Evolutionary conservation across 2,329 filamentous ascomycete genomes (phyloP).

Genomic region (Cryphonectria japonica): DNA sequence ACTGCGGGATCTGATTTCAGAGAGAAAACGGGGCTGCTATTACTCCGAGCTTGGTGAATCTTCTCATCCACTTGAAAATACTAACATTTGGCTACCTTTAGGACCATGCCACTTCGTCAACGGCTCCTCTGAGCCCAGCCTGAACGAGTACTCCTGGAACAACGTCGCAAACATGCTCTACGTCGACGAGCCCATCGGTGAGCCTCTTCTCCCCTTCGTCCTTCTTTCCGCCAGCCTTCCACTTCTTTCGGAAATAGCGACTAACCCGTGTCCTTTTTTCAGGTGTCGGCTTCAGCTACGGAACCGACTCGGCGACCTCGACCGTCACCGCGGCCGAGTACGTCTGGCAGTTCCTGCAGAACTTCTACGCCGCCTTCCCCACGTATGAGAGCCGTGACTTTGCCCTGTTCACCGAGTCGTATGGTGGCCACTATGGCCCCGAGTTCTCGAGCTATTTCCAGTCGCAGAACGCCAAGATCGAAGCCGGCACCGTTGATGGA

Average conservation of each 20-base stretch:
- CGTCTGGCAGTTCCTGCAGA: constrained; percentile 62
- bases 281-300: constrained; percentile 44
- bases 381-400: constrained; percentile 63
- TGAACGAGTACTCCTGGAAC: constrained; percentile 51
- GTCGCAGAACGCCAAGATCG: constrained; percentile 58
- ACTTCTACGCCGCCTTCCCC: constrained; percentile 67
- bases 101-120: constrained; percentile 49
- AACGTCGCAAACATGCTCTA: constrained; percentile 48
- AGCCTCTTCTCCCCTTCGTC: not conserved
- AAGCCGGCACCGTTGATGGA: constrained; percentile 43
- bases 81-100: not conserved
- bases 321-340: constrained; percentile 51
- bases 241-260: no score
- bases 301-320: constrained; percentile 40
- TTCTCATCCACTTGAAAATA: not conserved
- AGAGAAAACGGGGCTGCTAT: not conserved
- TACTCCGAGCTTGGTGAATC: no score
- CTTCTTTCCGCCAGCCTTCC: not conserved
- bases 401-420: constrained; percentile 57
- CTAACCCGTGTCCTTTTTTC: not conserved
- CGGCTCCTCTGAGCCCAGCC: constrained; percentile 40
- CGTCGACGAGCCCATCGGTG: constrained; percentile 39
- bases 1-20: not conserved
- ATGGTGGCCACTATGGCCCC: constrained; percentile 63
- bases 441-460: constrained; percentile 54